A percentile compares a stretch with the other conserved stretches of the same genome.
Evolutionary conservation across 108 stramenopile genomes (phyloP).

Genomic region (Cyclotella sp.): DNA sequence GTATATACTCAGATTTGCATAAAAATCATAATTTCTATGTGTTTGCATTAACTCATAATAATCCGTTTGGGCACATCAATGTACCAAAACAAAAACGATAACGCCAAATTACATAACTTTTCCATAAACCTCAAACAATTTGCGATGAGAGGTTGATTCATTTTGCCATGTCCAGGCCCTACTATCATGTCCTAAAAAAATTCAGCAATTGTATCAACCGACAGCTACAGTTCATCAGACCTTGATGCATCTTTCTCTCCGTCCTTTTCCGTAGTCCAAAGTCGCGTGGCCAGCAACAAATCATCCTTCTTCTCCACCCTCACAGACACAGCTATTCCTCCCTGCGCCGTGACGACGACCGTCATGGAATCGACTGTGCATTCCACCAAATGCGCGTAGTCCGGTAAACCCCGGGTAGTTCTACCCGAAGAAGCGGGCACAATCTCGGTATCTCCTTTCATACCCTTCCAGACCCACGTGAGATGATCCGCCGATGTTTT

Average conservation of each 20-base stretch:
- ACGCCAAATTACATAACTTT: too few relatives aligned
- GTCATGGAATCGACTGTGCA: neutral
- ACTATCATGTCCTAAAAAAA: too few relatives aligned
- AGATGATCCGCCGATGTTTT: slow-evolving; percentile 1
- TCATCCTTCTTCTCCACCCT: neutral
- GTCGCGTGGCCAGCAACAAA: neutral
- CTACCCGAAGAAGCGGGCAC: neutral
- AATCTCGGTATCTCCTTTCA: neutral
- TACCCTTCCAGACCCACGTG: neutral
- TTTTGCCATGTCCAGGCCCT: too few relatives aligned
- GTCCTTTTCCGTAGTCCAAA: slow-evolving; percentile 8
- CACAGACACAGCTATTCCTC: neutral
- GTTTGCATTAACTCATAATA: too few relatives aligned
- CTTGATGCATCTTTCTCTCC: neutral
- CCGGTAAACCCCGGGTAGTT: neutral
- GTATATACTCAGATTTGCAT: too few relatives aligned
- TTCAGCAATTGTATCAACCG: too few relatives aligned
- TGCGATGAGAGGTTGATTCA: too few relatives aligned
- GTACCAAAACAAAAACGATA: too few relatives aligned
- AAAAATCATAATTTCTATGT: too few relatives aligned
- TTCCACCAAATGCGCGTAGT: slow-evolving; percentile 7
- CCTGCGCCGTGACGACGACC: neutral
- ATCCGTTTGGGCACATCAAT: too few relatives aligned
- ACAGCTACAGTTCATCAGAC: slow-evolving; percentile 7
- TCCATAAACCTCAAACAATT: too few relatives aligned